These are phyloP conservation scores for Penicillium paxilli DNA, from an alignment of 495 filamentous ascomycete genomes.

Conservation along the genomic window DNA sequence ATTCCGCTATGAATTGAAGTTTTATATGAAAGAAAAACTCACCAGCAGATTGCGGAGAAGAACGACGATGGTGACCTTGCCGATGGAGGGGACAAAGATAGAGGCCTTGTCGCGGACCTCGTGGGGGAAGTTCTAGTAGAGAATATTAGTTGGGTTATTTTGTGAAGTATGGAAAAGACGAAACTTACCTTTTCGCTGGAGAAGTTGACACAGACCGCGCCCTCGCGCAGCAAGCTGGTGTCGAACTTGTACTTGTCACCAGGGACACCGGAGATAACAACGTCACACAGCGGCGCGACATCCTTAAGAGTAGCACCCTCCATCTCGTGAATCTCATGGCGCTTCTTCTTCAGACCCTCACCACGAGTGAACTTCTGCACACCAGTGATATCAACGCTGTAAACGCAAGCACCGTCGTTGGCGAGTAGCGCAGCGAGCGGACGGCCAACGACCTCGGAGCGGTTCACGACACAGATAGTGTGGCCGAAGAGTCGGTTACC, in stretches of 20 bases:
- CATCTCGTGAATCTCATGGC: constrained; percentile 81
- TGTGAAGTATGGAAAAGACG: background rate
- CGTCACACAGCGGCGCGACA: constrained; percentile 83
- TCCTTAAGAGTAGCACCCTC: constrained; percentile 73
- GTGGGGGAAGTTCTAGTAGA: constrained; percentile 73
- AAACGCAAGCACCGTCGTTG: constrained; percentile 94
- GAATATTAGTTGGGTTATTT: background rate
- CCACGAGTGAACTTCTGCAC: constrained; percentile 93
- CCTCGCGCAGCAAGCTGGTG: constrained; percentile 75
- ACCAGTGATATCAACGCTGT: constrained; percentile 88
- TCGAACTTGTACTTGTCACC: constrained; percentile 84
- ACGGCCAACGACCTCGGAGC: constrained; percentile 90
- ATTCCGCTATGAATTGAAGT: background rate
- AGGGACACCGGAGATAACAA: constrained; percentile 93
- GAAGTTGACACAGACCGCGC: constrained; percentile 96
- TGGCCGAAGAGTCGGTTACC: constrained; percentile 90
- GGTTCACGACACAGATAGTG: constrained; percentile 92
- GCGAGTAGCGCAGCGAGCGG: constrained; percentile 93
- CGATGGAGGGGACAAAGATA: constrained; percentile 96
- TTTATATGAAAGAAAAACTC: constrained; percentile 32
- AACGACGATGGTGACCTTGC: constrained; percentile 95
- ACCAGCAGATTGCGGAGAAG: constrained; percentile 86
- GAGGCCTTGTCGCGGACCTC: constrained; percentile 90
- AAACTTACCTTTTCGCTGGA: constrained; percentile 75
- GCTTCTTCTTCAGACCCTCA: constrained; percentile 72